phyloP scores from a whole-genome alignment of 306 rosid species.

The Ammopiptanthus mongolicus region DNA sequence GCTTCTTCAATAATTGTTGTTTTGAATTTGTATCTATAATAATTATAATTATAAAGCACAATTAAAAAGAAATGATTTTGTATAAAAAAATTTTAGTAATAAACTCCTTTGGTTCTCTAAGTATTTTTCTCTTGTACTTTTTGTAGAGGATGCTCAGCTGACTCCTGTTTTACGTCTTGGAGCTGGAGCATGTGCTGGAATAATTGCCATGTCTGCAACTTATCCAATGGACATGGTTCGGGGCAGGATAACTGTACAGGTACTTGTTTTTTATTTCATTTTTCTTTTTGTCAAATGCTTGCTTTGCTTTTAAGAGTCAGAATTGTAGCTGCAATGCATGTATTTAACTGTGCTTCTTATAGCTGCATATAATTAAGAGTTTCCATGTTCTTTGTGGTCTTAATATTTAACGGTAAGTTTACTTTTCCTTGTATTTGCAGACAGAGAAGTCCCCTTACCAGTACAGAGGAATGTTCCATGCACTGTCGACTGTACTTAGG shows the following conservation, averaged over 20 bases:
- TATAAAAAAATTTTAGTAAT: neutral
- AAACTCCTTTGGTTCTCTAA: neutral
- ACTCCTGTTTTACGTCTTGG: constrained; percentile 84
- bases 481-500: constrained; percentile 70
- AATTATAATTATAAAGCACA: neutral
- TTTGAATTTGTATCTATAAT: neutral
- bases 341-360: neutral
- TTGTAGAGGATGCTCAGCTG: constrained; percentile 78
- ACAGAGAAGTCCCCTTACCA: constrained; percentile 82
- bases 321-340: neutral
- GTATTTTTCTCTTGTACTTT: neutral
- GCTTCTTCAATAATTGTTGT: neutral
- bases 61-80: neutral
- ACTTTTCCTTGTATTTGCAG: constrained; percentile 36
- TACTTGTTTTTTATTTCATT: constrained; percentile 22
- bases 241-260: constrained; percentile 95
- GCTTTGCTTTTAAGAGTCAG: neutral
- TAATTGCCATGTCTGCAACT: constrained; percentile 95
- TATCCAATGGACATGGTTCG: constrained; percentile 99
- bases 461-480: constrained; percentile 92
- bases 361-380: neutral
- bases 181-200: constrained; percentile 98
- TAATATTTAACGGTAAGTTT: neutral
- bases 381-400: neutral
- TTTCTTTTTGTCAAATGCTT: neutral